phyloP scores from a whole-genome alignment of 345 rosid genomes.

The Aquilaria sinensis region DNA sequence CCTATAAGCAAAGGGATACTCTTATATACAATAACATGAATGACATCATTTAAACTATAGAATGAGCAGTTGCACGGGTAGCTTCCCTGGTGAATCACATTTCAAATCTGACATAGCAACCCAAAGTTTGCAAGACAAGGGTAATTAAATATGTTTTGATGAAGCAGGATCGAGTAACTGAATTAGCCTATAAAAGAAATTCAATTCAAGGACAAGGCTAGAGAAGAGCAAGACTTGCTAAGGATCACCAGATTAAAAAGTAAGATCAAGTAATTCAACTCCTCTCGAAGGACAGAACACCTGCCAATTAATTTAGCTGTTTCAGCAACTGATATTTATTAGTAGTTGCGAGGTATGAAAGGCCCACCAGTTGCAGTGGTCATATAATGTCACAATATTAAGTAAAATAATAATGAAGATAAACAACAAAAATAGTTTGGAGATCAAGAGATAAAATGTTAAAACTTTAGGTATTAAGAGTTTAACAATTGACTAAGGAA shows the following conservation, averaged over 20 bases:
- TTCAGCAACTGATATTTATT: too few species aligned
- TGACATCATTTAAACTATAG: conserved; percentile 17
- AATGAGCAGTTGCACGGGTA: conserved; percentile 17
- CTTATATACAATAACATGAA: conserved; percentile 23
- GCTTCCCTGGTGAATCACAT: conserved; percentile 18
- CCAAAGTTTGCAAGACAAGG: conserved; percentile 21
- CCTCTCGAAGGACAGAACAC: too few species aligned
- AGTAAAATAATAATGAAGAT: too few species aligned
- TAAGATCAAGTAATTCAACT: too few species aligned
- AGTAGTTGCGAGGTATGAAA: too few species aligned
- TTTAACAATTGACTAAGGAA: too few species aligned
- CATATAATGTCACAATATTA: too few species aligned
- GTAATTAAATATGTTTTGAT: conserved; percentile 11
- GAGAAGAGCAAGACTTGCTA: conserved; percentile 4
- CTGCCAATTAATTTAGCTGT: too few species aligned
- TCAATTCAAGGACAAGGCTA: conserved; percentile 11
- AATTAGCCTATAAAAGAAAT: conserved; percentile 24
- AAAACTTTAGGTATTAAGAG: too few species aligned
- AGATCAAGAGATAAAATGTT: too few species aligned
- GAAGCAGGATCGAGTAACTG: conserved; percentile 19
- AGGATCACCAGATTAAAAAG: background rate
- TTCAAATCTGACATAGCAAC: conserved; percentile 24
- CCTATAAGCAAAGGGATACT: conserved; percentile 6
- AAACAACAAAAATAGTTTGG: too few species aligned
- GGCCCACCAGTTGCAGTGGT: too few species aligned